Evolutionary conservation across 345 rosid species (phyloP).

Genomic region (Barbarea vulgaris): DNA sequence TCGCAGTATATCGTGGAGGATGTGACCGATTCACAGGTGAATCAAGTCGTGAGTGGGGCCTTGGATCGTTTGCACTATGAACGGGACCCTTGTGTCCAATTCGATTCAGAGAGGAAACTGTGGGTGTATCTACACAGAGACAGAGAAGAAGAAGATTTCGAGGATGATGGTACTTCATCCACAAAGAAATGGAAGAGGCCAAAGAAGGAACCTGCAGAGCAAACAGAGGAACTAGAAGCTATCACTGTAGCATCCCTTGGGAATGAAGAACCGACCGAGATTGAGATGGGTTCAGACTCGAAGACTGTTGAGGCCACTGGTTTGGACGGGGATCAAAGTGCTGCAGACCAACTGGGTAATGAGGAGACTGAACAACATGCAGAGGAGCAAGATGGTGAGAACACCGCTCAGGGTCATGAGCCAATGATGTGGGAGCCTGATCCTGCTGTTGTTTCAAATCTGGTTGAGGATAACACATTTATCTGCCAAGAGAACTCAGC

Average conservation of each 20-base stretch:
- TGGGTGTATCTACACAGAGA: constrained; percentile 97
- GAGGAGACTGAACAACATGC: constrained; percentile 56
- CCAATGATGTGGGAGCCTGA: constrained; percentile 61
- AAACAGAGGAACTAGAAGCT: constrained; percentile 66
- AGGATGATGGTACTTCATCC: constrained; percentile 99
- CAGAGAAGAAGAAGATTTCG: constrained; percentile 99
- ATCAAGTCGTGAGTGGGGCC: constrained; percentile 97
- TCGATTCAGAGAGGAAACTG: constrained; percentile 88
- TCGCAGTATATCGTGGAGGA: constrained; percentile 93
- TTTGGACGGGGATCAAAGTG: constrained; percentile 50
- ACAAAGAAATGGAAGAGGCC: constrained; percentile 99
- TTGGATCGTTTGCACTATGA: constrained; percentile 98
- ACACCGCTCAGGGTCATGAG: constrained; percentile 47
- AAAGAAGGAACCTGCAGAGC: constrained; percentile 87
- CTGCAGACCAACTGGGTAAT: constrained; percentile 39
- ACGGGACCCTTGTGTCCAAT: constrained; percentile 98
- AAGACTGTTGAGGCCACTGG: constrained; percentile 58
- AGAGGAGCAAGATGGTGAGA: constrained; percentile 55
- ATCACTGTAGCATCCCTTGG: constrained; percentile 68
- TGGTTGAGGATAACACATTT: constrained; percentile 58
- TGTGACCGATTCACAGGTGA: constrained; percentile 89
- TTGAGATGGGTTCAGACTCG: constrained; percentile 69
- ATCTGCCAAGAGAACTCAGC: constrained; percentile 89
- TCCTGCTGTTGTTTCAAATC: constrained; percentile 48
- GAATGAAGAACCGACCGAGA: constrained; percentile 61